These are phyloP conservation scores for Aspergillus pseudoglaucus DNA, from an alignment of 2,329 filamentous ascomycete species.

Conservation along the genomic window DNA sequence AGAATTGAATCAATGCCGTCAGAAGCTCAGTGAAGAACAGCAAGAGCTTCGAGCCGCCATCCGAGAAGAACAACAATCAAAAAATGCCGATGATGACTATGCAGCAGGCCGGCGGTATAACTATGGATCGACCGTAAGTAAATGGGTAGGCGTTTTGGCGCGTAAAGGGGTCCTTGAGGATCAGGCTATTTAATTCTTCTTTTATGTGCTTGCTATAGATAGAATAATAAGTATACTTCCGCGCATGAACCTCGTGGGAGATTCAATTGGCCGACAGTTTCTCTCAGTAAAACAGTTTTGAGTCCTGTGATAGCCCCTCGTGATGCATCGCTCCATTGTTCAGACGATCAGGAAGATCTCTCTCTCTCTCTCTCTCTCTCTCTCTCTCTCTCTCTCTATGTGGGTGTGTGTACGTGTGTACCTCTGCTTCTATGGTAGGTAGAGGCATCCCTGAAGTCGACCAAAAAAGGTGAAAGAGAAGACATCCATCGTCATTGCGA, in stretches of 20 bases:
- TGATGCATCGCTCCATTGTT: no score
- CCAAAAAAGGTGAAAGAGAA: no score
- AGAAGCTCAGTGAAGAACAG: slow-evolving; percentile 26
- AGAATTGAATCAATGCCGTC: slow-evolving; percentile 25
- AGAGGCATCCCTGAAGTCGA: no score
- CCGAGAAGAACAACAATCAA: slow-evolving; percentile 34
- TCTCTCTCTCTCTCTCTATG: not conserved
- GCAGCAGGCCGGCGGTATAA: slow-evolving; percentile 48
- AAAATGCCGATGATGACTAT: slow-evolving; percentile 34
- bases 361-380: not conserved
- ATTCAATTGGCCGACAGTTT: slow-evolving; percentile 12
- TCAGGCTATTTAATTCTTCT: slow-evolving; percentile 7
- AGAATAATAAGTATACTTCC: not conserved
- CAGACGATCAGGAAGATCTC: not conserved
- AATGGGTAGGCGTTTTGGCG: slow-evolving; percentile 63
- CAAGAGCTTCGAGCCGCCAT: slow-evolving; percentile 28
- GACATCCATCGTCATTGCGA: no score
- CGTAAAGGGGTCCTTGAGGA: slow-evolving; percentile 54
- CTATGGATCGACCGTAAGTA: slow-evolving; percentile 61
- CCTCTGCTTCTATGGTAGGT: no score
- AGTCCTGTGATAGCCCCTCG: no score
- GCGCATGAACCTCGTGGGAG: slow-evolving; percentile 3
- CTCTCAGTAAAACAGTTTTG: not conserved
- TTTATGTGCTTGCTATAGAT: not conserved
- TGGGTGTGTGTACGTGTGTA: no score